Base-by-base conservation (phyloP, 2,329 filamentous ascomycete species). In the Leptographium lundbergii region DNA sequence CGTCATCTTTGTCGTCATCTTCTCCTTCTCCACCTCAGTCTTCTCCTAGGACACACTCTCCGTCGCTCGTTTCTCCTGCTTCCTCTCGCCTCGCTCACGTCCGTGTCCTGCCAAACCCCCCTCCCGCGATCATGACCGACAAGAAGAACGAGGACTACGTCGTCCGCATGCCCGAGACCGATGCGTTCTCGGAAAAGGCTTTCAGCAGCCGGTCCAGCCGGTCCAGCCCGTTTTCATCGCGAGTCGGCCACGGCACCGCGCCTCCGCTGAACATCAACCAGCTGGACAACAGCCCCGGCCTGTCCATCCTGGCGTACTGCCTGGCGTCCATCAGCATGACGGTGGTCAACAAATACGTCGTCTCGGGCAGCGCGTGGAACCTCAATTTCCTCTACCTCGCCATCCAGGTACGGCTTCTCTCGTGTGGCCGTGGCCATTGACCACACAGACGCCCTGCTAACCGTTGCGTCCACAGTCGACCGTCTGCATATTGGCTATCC, bases 281-380 rank as follows among this genome's bases (percentile, higher is more conserved):
- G 66, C 71, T 90, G 63, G 81, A 86, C 67, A 89, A 91, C 74
- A 94, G 84, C 72, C 89, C 91, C 19, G 77, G 82, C 53, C 71
- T 94, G 54, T 91, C 92, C 25, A 88, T 99, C 67, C 70, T 95
- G 64, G 84, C 89, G 55, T 99, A 99, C 78, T 99, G 94, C 74
- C 78, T 88, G 68, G 89, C 92, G 57, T 96, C 91, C n/a, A 99
- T 99, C 70, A 82, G 92, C 72, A 99, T 99, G 94, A 99, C 94
- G 9, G 89, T 96, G n/a, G 94, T 95, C 72, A 99, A 99, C 77
- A 99, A 99, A 80, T 99, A 95, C 72, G 91, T 96, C 63, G 84
- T 99, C 54, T 96, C 90, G 9, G 94, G 94, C 61, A 80, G 81
- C 57, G 82, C 87, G 65, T 99, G 95, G 82, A 99, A 99, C 75